phyloP scores from a whole-genome alignment of 1,139 yeast species.

The Debaryomyces fabryi region DNA sequence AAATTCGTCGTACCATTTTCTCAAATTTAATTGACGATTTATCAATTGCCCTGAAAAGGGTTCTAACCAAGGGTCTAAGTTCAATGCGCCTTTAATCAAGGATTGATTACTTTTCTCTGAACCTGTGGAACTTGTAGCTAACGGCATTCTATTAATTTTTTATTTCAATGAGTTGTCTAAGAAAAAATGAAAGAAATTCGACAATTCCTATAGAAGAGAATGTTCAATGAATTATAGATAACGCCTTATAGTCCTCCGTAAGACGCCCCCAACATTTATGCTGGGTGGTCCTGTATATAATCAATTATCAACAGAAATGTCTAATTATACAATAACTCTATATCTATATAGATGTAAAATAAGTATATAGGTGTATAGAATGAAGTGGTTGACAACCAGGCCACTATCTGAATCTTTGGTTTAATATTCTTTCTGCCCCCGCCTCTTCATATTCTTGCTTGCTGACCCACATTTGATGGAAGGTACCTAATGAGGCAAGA shows the following conservation, averaged over 20 bases:
- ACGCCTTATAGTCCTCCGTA: constrained; percentile 4
- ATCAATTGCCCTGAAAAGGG: constrained; percentile 66
- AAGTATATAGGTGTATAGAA: constrained; percentile 2
- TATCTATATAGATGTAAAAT: constrained; percentile 1
- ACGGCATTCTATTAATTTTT: neutral
- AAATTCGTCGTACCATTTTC: constrained; percentile 47
- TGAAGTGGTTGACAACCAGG: neutral
- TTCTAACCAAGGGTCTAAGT: constrained; percentile 83
- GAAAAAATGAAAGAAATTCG: neutral
- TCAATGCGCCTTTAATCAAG: constrained; percentile 57
- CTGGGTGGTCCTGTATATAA: neutral
- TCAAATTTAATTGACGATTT: constrained; percentile 53
- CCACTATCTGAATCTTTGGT: constrained; percentile 63
- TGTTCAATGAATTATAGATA: neutral
- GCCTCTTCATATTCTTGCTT: constrained; percentile 89
- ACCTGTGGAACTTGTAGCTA: neutral
- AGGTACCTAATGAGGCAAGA: constrained; percentile 88
- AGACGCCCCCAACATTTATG: neutral
- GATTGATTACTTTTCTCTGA: constrained; percentile 5
- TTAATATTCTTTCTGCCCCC: constrained; percentile 78
- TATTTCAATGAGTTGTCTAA: neutral
- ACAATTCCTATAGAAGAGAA: neutral
- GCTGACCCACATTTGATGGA: constrained; percentile 97
- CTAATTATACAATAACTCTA: constrained; percentile 1
- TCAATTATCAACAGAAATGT: neutral